These are phyloP conservation scores for Xylaria longipes DNA, from an alignment of 495 filamentous ascomycete genomes.

Conservation along the genomic window DNA sequence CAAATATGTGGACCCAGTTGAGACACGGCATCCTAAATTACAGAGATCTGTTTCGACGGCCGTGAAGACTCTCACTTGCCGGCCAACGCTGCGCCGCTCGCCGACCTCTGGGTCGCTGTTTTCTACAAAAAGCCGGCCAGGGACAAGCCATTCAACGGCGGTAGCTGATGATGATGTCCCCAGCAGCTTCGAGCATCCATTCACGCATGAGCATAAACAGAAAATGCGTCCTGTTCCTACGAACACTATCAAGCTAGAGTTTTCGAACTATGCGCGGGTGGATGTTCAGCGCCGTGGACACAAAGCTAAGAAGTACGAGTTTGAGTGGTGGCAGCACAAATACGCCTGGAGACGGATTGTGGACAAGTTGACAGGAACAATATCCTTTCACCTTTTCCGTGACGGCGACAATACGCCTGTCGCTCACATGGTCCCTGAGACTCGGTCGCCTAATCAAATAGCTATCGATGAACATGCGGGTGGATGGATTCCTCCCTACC, in stretches of 20 bases:
- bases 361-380: constrained; percentile 63
- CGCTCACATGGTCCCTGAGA: constrained; percentile 86
- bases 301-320: constrained; percentile 80
- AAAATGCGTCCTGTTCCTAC: constrained; percentile 57
- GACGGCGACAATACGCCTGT: constrained; percentile 66
- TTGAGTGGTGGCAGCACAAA: constrained; percentile 86
- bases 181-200: constrained; percentile 46
- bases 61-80: constrained; percentile 68
- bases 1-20: constrained; percentile 64
- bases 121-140: constrained; percentile 48
- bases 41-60: constrained; percentile 79
- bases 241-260: constrained; percentile 87
- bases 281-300: constrained; percentile 76
- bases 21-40: constrained; percentile 49
- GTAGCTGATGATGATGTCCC: constrained; percentile 57
- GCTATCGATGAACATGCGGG: constrained; percentile 78
- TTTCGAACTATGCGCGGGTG: constrained; percentile 96
- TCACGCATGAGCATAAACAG: constrained; percentile 45
- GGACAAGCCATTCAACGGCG: constrained; percentile 49
- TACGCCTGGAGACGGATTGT: constrained; percentile 85
- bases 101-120: constrained; percentile 52
- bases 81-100: constrained; percentile 60
- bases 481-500: constrained; percentile 90
- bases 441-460: constrained; percentile 70
- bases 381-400: constrained; percentile 81